These are phyloP conservation scores for Narthecium ossifragum DNA, from an alignment of 106 monocot genomes.

Conservation along the genomic window DNA sequence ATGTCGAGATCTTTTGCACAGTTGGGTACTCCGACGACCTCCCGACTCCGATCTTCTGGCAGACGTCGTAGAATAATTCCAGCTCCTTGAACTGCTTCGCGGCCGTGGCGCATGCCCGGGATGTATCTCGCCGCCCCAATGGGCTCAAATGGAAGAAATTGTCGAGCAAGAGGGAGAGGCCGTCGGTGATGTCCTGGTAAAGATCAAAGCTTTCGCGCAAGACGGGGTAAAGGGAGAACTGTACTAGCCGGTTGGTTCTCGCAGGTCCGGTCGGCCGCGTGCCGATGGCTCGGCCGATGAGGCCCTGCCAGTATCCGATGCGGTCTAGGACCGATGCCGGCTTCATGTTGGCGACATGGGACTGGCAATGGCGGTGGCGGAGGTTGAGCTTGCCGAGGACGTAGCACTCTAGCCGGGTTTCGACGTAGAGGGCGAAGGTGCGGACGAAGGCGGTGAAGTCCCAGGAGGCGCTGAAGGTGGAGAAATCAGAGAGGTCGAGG, in stretches of 20 bases:
- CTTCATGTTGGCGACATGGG: constrained; percentile 18
- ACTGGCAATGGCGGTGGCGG: constrained; percentile 5
- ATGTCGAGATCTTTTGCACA: constrained; percentile 37
- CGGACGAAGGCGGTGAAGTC: constrained; percentile 66
- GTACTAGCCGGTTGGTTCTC: constrained; percentile 19
- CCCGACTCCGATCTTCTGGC: constrained; percentile 40
- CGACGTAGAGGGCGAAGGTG: constrained; percentile 52
- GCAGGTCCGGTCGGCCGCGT: constrained; percentile 37
- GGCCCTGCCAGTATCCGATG: constrained; percentile 26
- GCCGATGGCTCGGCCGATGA: constrained; percentile 31
- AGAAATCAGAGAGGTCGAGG: constrained; percentile 31
- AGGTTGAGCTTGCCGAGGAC: constrained; percentile 29
- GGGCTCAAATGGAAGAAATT: constrained; percentile 28
- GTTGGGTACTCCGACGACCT: constrained; percentile 39
- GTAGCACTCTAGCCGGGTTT: constrained; percentile 35
- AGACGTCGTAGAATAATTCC: constrained; percentile 19
- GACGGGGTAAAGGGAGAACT: constrained; percentile 22
- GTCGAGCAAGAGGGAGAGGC: constrained; percentile 28
- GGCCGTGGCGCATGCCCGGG: constrained; percentile 13
- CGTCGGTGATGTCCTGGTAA: constrained; percentile 37
- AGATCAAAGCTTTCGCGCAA: constrained; percentile 34
- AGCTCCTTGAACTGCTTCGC: constrained; percentile 43
- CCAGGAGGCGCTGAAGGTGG: constrained; percentile 25
- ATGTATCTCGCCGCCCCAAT: constrained; percentile 2
- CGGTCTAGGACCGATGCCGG: constrained; percentile 17